Percentiles rank a stretch among this genome's conserved stretches.
Evolutionary conservation across 495 filamentous ascomycete genomes (phyloP).

Genomic region (Xylaria flabelliformis): DNA sequence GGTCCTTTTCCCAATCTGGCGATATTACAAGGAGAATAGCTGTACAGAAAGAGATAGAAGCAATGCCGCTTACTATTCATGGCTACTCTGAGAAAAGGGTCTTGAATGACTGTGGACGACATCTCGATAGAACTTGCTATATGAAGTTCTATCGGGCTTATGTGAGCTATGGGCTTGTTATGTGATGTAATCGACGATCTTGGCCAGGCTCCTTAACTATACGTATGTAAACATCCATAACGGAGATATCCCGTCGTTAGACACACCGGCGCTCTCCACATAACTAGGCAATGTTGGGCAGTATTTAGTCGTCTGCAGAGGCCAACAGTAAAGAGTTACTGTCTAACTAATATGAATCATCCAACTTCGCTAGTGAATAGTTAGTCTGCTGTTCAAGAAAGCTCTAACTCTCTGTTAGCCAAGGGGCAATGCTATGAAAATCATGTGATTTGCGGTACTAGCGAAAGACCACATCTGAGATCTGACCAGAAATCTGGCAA

Average conservation of each 20-base stretch:
- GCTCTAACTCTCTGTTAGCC: not conserved
- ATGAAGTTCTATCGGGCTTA: too few species aligned
- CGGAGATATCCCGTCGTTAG: not conserved
- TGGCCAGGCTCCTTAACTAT: not conserved
- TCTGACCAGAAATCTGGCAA: conserved; percentile 14
- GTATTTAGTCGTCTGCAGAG: conserved; percentile 2
- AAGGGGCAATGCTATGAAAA: not conserved
- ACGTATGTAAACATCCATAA: not conserved
- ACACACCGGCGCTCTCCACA: not conserved
- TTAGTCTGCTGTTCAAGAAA: not conserved
- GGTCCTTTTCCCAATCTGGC: not conserved
- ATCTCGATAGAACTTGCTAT: not conserved
- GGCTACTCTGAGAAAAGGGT: not conserved
- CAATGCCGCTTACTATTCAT: not conserved
- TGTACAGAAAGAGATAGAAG: not conserved
- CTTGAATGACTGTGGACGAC: not conserved
- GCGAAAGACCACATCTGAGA: conserved; percentile 15
- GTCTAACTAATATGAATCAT: not conserved
- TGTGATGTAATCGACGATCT: not conserved
- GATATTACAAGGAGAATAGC: not conserved
- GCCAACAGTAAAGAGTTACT: not conserved
- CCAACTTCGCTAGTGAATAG: not conserved
- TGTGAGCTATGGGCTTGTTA: too few species aligned
- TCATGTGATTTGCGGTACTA: conserved; percentile 12
- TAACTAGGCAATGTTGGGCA: not conserved